phyloP scores from a whole-genome alignment of 2,329 filamentous ascomycete genomes.

The Aspergillus jensenii region DNA sequence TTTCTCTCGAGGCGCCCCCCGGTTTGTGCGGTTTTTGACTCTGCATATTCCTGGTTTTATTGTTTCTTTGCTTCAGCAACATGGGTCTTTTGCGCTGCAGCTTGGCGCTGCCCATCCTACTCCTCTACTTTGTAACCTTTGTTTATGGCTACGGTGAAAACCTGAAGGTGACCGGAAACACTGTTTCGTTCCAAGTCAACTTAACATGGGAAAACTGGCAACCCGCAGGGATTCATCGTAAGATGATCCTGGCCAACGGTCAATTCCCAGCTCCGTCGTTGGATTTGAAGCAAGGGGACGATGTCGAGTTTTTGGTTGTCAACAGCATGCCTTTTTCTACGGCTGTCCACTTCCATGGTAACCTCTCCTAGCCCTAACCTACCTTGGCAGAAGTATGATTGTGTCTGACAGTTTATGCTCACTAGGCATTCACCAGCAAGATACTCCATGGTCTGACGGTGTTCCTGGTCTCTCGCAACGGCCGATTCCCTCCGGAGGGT shows the following conservation, averaged over 20 bases:
- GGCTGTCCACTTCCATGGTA: conserved; percentile 35
- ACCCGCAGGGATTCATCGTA: conserved; percentile 27
- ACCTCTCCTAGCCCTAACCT: neutral
- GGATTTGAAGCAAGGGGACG: conserved; percentile 25
- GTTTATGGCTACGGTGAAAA: conserved; percentile 2
- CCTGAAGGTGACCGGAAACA: conserved; percentile 10
- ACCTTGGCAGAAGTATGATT: neutral
- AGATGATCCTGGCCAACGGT: conserved; percentile 29
- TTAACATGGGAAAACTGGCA: conserved; percentile 32
- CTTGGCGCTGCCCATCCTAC: conserved; percentile 7
- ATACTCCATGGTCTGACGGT: conserved; percentile 60
- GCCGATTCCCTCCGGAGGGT: conserved; percentile 49
- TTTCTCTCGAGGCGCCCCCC: neutral
- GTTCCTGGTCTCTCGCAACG: conserved; percentile 56
- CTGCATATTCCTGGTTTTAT: neutral
- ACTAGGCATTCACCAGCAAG: conserved; percentile 46
- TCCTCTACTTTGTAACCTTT: conserved; percentile 11
- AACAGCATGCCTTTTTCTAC: conserved; percentile 26
- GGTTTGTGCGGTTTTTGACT: neutral
- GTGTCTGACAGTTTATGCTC: neutral
- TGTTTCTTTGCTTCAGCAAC: neutral
- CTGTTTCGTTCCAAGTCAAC: conserved; percentile 29
- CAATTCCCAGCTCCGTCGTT: conserved; percentile 29
- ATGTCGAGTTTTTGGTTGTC: conserved; percentile 29
- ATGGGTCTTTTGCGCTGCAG: conserved; percentile 9